phyloP scores from a whole-genome alignment of 176 grass and related monocot genomes.

The Alopecurus myosuroides region DNA sequence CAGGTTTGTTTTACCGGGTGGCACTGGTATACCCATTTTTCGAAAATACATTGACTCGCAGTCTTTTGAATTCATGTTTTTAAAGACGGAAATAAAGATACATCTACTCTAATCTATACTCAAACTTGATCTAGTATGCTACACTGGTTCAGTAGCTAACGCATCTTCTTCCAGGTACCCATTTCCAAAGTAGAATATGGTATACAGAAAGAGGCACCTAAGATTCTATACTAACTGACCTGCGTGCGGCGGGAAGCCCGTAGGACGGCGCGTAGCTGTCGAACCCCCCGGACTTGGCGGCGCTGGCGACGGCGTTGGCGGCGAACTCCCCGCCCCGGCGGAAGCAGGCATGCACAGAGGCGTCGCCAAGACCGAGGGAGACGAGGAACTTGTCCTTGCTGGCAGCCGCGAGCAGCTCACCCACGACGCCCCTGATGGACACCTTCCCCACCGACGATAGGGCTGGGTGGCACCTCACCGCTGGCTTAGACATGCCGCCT shows the following conservation, averaged over 20 bases:
- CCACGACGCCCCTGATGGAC: conserved; percentile 70
- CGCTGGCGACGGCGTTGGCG: not conserved
- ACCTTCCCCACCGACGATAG: conserved; percentile 42
- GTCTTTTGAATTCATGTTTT: no score
- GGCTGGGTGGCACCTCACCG: conserved; percentile 53
- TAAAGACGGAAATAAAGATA: no score
- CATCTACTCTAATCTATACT: no score
- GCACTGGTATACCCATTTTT: no score
- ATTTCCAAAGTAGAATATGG: no score
- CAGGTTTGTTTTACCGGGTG: no score
- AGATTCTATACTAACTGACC: conserved; percentile 45
- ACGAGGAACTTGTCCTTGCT: conserved; percentile 36
- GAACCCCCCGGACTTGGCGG: conserved; percentile 34
- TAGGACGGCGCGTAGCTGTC: conserved; percentile 72
- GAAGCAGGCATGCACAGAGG: conserved; percentile 49
- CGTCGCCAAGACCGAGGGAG: conserved; percentile 86
- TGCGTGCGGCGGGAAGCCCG: conserved; percentile 57
- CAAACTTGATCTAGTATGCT: no score
- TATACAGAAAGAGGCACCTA: no score
- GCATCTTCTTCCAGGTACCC: no score
- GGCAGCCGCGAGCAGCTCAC: conserved; percentile 27
- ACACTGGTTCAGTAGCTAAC: no score
- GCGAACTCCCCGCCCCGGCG: not conserved
- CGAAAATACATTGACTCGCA: no score
- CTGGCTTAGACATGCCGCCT: not conserved